Evolutionary conservation across 2,329 filamentous ascomycete species (phyloP), one percentile per base, ranked within the genome.

Genomic region (Fusarium albosuccineum): DNA sequence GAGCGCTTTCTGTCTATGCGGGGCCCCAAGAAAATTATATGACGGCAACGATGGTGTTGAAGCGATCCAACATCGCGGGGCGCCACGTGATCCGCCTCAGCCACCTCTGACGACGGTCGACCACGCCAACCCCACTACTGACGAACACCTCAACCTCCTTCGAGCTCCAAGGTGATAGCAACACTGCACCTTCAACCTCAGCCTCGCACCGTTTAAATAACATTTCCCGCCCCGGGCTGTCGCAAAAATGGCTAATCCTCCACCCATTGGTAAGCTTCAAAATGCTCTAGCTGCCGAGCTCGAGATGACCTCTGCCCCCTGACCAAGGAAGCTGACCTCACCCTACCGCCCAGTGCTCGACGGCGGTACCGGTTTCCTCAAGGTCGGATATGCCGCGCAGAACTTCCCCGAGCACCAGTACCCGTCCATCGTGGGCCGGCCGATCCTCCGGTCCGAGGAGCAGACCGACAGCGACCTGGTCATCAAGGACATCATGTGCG

Each of bases 371-470:
- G 96, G 96, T 82, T 99, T 99, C 87, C 91, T 99, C 82, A 99
- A 99, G 85, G 96, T 97, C 83, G 96, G 96, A 81, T 99, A 98
- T 85, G 96, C 96, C 77, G 96, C 92, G 77, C 94, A 98, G 87
- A 99, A 99, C 86, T 99, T 99, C 83, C 96, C 96, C 80, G 96
- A 98, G 83, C 93, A 97, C 82, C 95, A 98, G 83, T 98, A 94
- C 82, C 96, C 96, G 59, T 97, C 95, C 72, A 98, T 99, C 81
- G 94, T 99, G 80, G 96, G 96, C 78, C 93, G 96, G 74, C 96
- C 96, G 52, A 99, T 99, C 81, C 88, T 99, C 76, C 93, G 96
- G 82, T 94, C 94, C 66, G 96, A 99, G 85, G 96, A 99, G 82
- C 86, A 87, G 78, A 86, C 84, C 73, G 82, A 83, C 77, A 83